A percentile compares a stretch with the other conserved stretches of the same genome.
Evolutionary conservation across 73 alveolate genomes (phyloP).

Genomic region (Urostyla sp.): DNA sequence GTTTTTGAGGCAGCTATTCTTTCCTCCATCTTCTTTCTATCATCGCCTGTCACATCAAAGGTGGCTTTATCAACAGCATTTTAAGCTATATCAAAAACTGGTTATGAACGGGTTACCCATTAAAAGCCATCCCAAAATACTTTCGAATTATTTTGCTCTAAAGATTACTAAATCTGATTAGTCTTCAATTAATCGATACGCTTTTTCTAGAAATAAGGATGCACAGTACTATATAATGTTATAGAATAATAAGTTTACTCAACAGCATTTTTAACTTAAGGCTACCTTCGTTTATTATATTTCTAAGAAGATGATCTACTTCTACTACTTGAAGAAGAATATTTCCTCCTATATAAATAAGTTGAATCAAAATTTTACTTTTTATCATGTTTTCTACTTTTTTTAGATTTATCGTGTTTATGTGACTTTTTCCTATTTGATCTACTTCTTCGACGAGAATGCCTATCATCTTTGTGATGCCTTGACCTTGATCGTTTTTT

Average conservation of each 20-base stretch:
- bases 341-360: too few relatives aligned
- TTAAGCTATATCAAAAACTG: constrained; percentile 35
- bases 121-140: constrained; percentile 77
- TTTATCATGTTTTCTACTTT: too few relatives aligned
- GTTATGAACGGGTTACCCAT: constrained; percentile 61
- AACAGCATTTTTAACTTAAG: too few relatives aligned
- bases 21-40: constrained; percentile 21
- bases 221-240: constrained; percentile 51
- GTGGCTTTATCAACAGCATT: constrained; percentile 47
- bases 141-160: constrained; percentile 8
- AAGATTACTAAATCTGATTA: constrained; percentile 6
- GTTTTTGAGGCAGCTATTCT: constrained; percentile 58
- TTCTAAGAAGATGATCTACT: too few relatives aligned
- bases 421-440: too few relatives aligned
- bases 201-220: constrained; percentile 49
- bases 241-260: background rate
- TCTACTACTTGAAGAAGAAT: too few relatives aligned
- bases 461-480: too few relatives aligned
- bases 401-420: too few relatives aligned
- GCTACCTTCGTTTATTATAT: too few relatives aligned
- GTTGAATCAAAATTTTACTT: too few relatives aligned
- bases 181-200: background rate
- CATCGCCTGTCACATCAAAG: constrained; percentile 35
- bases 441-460: too few relatives aligned
- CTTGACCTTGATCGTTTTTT: too few relatives aligned